These are phyloP conservation scores for Cetraspora pellucida DNA, from an alignment of 192 early-diverging fungal genomes.

Conservation along the genomic window DNA sequence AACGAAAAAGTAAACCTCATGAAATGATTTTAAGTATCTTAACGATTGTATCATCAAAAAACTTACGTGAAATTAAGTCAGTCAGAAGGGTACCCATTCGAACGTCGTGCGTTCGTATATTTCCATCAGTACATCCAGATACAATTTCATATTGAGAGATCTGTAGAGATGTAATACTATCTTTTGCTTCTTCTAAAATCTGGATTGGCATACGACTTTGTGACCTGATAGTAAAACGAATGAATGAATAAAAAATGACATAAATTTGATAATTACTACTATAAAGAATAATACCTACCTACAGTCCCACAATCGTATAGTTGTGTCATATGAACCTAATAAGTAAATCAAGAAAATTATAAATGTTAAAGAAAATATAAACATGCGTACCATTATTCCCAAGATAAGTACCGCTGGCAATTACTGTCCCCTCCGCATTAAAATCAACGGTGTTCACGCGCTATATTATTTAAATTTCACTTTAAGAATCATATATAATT, in stretches of 20 bases:
- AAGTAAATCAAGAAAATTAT: not conserved
- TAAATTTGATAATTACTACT: not conserved
- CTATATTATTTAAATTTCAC: conserved; percentile 30
- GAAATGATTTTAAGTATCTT: not conserved
- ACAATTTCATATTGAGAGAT: conserved; percentile 75
- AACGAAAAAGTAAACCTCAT: conserved; percentile 21
- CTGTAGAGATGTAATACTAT: conserved; percentile 79
- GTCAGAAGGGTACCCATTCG: conserved; percentile 68
- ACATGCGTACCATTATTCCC: not conserved
- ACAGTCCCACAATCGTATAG: conserved; percentile 80
- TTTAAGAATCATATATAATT: not conserved
- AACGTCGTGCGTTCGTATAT: conserved; percentile 83
- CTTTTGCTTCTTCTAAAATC: conserved; percentile 79
- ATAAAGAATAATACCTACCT: conserved; percentile 45
- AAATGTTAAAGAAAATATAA: not conserved
- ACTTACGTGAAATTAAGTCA: conserved; percentile 75
- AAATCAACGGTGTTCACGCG: conserved; percentile 85
- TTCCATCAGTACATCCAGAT: conserved; percentile 79
- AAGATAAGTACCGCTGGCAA: conserved; percentile 69
- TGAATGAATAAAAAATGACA: not conserved
- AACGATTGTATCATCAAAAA: not conserved
- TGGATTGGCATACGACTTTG: conserved; percentile 75
- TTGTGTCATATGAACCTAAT: conserved; percentile 66
- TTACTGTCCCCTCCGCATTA: conserved; percentile 72
- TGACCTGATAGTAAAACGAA: conserved; percentile 42